phyloP scores from a whole-genome alignment of 2,329 filamentous ascomycete species.

The Aurifilum marmelostoma region DNA sequence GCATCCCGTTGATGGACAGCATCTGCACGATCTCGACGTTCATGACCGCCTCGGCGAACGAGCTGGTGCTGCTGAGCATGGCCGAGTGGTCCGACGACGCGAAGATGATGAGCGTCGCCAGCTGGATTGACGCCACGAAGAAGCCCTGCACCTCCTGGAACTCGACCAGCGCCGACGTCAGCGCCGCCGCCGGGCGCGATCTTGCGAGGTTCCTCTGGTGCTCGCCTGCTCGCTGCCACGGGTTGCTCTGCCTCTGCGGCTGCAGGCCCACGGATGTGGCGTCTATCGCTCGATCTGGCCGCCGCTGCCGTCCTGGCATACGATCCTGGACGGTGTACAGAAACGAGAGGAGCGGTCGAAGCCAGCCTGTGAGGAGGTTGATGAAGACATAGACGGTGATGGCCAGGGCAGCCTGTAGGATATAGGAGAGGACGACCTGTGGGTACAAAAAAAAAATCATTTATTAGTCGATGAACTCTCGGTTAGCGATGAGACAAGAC shows the following conservation, averaged over 20 bases:
- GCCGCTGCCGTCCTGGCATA: background rate
- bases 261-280: background rate
- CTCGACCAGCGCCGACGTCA: constrained; percentile 32
- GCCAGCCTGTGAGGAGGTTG: constrained; percentile 21
- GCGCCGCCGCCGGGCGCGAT: constrained; percentile 28
- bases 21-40: constrained; percentile 30
- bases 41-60: constrained; percentile 30
- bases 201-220: constrained; percentile 24
- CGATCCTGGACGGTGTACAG: constrained; percentile 24
- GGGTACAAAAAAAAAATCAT: background rate
- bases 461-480: background rate
- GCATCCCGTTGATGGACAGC: constrained; percentile 27
- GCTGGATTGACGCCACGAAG: constrained; percentile 33
- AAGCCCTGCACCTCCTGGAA: constrained; percentile 36
- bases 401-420: constrained; percentile 24
- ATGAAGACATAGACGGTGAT: constrained; percentile 26
- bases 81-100: constrained; percentile 25
- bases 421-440: constrained; percentile 27
- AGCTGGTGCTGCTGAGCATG: constrained; percentile 26
- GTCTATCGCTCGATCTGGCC: constrained; percentile 10
- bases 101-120: constrained; percentile 32
- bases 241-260: constrained; percentile 1
- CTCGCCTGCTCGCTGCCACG: constrained; percentile 22
- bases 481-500: background rate
- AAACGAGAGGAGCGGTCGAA: constrained; percentile 19